Base-by-base conservation (phyloP, 164 flowering plant genomes). In the Piper betle region DNA sequence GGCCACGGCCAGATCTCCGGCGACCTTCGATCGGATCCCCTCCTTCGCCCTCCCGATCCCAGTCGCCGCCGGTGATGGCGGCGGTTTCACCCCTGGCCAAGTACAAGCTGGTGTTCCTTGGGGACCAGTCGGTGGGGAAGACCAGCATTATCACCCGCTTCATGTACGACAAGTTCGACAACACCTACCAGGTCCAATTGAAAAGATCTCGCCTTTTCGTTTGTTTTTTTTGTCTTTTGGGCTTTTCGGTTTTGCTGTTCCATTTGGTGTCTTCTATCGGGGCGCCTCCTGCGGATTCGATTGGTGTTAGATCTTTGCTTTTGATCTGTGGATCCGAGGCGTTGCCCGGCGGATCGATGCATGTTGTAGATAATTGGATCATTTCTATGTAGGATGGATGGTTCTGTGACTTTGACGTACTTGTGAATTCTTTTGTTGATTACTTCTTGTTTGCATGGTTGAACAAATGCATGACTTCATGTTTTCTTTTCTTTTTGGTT, bases 121-220 rank as follows among this genome's bases (percentile, higher is more conserved):
- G 93, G 13, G 94, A 86, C 73, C 91, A 87, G 69, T 87, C 94
- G 48, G 94, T 87, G 37, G 94, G 94, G 6, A 87, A 87, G 73
- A 87, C 91, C 64, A 87, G 91, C 77, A 85, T 87, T 76, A 87
- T 87, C 75, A 87, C 94, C 54, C 86, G 94, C 43, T 87, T 85
- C 80, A 87, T 87, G 94, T 85, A 87, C 71, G 95, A 87, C 62
- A 87, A 87, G 69, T 87, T 87, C 76, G 95, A 87, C 65, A 78
- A 76, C 65, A 87, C 91, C 16, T 87, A 87, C 57, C 95, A 87
- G 91, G 95, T 87, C 6, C n/a, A 11, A 3, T 38, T 57, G 18
- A 5, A 12, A 33, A n/a, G 39, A 33, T 7, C 9, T 13, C 25
- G 18, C 7, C 19, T 25, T 25, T 25, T 25, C 33, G 2, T 25